These are phyloP conservation scores for Colletotrichum cordylinicola DNA, from an alignment of 2,329 filamentous ascomycete species.

Conservation along the genomic window DNA sequence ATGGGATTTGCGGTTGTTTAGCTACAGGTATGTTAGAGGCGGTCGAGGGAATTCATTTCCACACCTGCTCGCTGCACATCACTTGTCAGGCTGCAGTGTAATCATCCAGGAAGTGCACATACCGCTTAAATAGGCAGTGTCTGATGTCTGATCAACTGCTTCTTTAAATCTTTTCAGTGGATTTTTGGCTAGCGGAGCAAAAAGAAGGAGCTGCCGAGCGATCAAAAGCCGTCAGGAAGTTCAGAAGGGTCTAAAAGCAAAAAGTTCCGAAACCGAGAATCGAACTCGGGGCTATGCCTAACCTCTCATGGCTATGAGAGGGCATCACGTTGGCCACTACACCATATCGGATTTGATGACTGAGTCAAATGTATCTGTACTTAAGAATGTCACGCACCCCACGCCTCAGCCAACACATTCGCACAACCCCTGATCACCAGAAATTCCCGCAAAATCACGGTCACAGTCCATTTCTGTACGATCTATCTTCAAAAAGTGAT, in stretches of 20 bases:
- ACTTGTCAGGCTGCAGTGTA: not conserved
- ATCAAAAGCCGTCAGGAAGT: not conserved
- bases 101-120: not conserved
- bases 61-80: not conserved
- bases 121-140: not conserved
- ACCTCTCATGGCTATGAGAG: not conserved
- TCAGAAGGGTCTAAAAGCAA: not conserved
- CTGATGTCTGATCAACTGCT: not conserved
- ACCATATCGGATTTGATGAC: conserved; percentile 6
- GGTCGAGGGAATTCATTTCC: not conserved
- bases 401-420: not conserved
- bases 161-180: not conserved
- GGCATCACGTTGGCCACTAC: conserved; percentile 23
- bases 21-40: not conserved
- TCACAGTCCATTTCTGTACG: not conserved
- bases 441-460: not conserved
- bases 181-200: not conserved
- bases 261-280: conserved; percentile 19
- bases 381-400: not conserved
- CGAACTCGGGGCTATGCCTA: conserved; percentile 21
- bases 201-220: not conserved
- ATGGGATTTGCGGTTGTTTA: not conserved
- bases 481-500: not conserved
- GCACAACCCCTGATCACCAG: not conserved
- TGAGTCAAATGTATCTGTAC: rapidly evolving